Conservation (phyloP, 768 basidiomycete species). For the Serendipita sp. region DNA sequence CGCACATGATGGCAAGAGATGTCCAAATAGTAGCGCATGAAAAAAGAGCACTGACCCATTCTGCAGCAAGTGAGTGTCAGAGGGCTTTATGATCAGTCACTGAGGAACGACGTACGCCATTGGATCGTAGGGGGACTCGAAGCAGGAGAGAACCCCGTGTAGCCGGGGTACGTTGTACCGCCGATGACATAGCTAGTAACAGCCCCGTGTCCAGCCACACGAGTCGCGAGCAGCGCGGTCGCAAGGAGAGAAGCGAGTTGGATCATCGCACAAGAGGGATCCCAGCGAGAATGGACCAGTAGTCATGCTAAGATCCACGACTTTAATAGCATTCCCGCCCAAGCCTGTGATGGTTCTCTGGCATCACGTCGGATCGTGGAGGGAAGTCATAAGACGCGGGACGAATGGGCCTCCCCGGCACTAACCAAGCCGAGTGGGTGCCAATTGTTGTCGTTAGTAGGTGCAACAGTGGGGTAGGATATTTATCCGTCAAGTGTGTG, state of each 20-base stretch:
- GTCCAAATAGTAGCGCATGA: no score
- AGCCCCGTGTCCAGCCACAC: slow-evolving; percentile 11
- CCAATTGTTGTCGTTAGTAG: no score
- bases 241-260: slow-evolving; percentile 1
- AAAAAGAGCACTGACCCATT: no score
- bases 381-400: no score
- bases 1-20: background rate
- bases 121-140: background rate
- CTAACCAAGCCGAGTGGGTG: no score
- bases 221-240: background rate
- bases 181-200: slow-evolving; percentile 9
- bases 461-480: no score
- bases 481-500: no score
- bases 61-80: no score
- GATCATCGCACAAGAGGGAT: background rate
- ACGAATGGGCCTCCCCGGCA: no score
- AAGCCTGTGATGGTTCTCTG: background rate
- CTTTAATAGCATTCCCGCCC: background rate
- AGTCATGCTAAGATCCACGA: no score
- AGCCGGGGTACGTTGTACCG: slow-evolving; percentile 10
- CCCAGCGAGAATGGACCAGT: no score
- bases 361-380: background rate
- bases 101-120: background rate
- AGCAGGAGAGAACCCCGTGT: background rate
- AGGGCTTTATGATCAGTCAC: no score